A percentile compares a stretch with the other conserved stretches of the same genome.
These are phyloP conservation scores for Jaltomata sinuosa DNA, from an alignment of 257 asterid genomes.

Conservation along the genomic window DNA sequence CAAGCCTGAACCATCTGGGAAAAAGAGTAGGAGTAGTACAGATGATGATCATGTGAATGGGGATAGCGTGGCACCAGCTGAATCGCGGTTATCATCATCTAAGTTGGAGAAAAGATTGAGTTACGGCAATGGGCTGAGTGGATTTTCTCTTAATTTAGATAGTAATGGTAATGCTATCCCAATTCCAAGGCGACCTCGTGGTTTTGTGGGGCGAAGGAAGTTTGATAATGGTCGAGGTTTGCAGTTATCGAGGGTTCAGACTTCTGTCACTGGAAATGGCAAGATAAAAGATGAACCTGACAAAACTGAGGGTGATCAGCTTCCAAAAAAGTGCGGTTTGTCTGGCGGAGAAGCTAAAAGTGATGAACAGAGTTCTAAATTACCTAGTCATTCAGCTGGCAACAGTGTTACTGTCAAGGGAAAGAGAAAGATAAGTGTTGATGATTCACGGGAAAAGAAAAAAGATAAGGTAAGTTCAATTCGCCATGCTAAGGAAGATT, in stretches of 20 bases:
- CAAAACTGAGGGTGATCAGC: slow-evolving; percentile 17
- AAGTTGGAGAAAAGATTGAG: slow-evolving; percentile 23
- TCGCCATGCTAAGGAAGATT: slow-evolving; percentile 22
- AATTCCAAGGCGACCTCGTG: slow-evolving; percentile 87
- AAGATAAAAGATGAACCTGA: slow-evolving; percentile 23
- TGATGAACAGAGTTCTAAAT: slow-evolving; percentile 18
- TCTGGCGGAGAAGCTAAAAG: slow-evolving; percentile 23
- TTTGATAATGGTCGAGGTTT: slow-evolving; percentile 23
- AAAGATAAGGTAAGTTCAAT: slow-evolving; percentile 22
- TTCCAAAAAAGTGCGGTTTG: neutral
- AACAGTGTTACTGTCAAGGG: slow-evolving; percentile 23
- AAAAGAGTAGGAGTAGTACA: slow-evolving; percentile 40
- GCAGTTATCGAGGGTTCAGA: slow-evolving; percentile 22
- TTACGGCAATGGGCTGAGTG: slow-evolving; percentile 33
- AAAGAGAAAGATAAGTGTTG: slow-evolving; percentile 30
- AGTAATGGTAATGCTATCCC: slow-evolving; percentile 45
- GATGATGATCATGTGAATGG: slow-evolving; percentile 31
- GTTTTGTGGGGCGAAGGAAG: slow-evolving; percentile 54
- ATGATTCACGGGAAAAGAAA: slow-evolving; percentile 25
- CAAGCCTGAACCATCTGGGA: slow-evolving; percentile 38
- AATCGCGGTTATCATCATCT: slow-evolving; percentile 3
- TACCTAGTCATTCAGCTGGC: slow-evolving; percentile 16
- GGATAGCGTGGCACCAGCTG: slow-evolving; percentile 18
- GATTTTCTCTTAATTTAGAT: slow-evolving; percentile 47
- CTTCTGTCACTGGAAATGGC: slow-evolving; percentile 24